A percentile compares a stretch with the other conserved stretches of the same genome.
phyloP scores from a whole-genome alignment of 2,329 filamentous ascomycete species.

The Phaeomoniella chlamydospora region DNA sequence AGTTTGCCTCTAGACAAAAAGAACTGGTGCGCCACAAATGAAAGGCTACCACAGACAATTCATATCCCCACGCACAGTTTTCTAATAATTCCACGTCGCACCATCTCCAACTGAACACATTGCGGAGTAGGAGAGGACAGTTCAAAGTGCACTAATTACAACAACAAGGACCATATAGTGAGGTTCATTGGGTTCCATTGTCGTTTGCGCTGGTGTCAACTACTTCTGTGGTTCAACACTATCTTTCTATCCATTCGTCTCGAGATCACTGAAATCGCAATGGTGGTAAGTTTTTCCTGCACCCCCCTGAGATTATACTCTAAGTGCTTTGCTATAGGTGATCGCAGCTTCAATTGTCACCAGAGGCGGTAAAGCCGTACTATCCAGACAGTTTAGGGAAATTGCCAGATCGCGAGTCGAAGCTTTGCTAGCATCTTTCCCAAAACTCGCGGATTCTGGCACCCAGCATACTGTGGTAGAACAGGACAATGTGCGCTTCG shows the following conservation, averaged over 20 bases:
- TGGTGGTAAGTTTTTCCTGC: not conserved
- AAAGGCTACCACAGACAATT: too few species aligned
- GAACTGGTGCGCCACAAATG: not conserved
- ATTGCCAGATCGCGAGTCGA: slow-evolving; percentile 96
- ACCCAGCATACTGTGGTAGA: slow-evolving; percentile 98
- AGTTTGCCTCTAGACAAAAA: too few species aligned
- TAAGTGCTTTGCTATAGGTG: too few species aligned
- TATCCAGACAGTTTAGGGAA: slow-evolving; percentile 94
- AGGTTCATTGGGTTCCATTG: too few species aligned
- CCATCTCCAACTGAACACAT: not conserved
- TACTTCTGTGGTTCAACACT: too few species aligned
- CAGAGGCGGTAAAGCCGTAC: slow-evolving; percentile 91
- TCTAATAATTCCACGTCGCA: not conserved
- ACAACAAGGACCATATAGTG: too few species aligned
- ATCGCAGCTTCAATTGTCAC: slow-evolving; percentile 98
- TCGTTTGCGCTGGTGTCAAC: too few species aligned
- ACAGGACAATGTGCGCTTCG: slow-evolving; percentile 98
- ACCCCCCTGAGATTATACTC: too few species aligned
- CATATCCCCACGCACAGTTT: not conserved
- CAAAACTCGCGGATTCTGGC: slow-evolving; percentile 88
- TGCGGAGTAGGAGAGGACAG: not conserved
- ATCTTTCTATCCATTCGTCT: too few species aligned
- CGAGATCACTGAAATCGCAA: too few species aligned
- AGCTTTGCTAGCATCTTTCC: slow-evolving; percentile 89
- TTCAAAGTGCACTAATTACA: too few species aligned